Evolutionary conservation across 805 yeast species (phyloP), one percentile per base, ranked within the genome.

Genomic region (Lachancea sp.): DNA sequence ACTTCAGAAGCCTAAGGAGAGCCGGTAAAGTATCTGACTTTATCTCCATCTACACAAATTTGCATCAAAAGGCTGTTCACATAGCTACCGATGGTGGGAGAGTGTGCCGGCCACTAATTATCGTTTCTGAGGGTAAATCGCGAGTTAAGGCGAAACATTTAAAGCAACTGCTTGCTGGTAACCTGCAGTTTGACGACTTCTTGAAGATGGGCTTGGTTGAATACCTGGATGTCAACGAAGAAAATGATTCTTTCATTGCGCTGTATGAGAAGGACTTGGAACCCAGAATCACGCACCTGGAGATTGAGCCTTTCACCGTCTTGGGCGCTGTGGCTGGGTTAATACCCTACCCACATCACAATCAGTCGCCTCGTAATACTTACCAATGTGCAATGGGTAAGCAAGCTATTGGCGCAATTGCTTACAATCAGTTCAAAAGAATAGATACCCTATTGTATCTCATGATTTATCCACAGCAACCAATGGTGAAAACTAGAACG

Each of bases 321-420:
- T 72, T 92, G 49, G 99, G 99, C 65, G 96, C 92, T 50, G 96
- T 97, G 34, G 99, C 99, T 4, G 86, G 96, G 21, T 88, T 92
- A 61, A 92, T 92, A 74, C 99, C 99, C 15, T 92, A 92, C 84
- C 99, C 99, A 11, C 98, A 92, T 69, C 99, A 92, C 67, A 92
- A 92, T 66, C 98, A 92, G 72, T 89, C 97, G 45, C 98, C 98
- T 45, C 90, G 98, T 80, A 92, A 92, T 62, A 92, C 98, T 3
- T 92, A 92, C 67, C 98, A 92, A 71, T 89, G 96, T 62, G 98
- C 98, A 49, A 92, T 92, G 98, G 98, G 98, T 78, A 92, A 92
- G 67, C 98, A 92, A 69, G 98, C 98, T n/a, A 90, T 92, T 64
- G 98, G 98, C 52, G 97, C 97, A 2, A 92, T 92, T 65, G 96